These are phyloP conservation scores for Erigeron canadensis DNA, from an alignment of 129 eudicot genomes.

Conservation along the genomic window DNA sequence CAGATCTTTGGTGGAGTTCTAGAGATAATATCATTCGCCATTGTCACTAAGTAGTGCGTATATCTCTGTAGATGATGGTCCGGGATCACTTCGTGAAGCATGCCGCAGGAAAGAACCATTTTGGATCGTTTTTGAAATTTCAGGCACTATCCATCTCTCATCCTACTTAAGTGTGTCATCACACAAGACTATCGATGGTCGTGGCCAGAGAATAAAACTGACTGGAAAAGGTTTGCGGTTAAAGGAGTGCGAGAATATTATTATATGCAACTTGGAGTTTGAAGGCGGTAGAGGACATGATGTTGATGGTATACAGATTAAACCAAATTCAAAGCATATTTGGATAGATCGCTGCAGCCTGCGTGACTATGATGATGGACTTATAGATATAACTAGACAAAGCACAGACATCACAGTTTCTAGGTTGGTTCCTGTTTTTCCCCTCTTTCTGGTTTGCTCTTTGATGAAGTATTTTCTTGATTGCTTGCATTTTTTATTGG, in stretches of 20 bases:
- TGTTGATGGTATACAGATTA: slow-evolving; percentile 92
- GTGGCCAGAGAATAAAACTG: slow-evolving; percentile 70
- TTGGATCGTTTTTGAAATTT: slow-evolving; percentile 76
- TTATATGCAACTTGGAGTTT: slow-evolving; percentile 76
- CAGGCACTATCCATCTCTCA: slow-evolving; percentile 73
- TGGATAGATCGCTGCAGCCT: slow-evolving; percentile 95
- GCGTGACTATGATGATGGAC: slow-evolving; percentile 89
- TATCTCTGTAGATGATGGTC: slow-evolving; percentile 77
- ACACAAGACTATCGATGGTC: slow-evolving; percentile 84
- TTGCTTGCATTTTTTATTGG: neutral
- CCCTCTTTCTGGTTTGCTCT: neutral
- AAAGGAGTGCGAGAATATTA: slow-evolving; percentile 84
- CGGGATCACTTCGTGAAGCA: slow-evolving; percentile 88
- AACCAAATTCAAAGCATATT: slow-evolving; percentile 84
- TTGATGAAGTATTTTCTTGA: neutral
- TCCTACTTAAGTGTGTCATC: slow-evolving; percentile 80
- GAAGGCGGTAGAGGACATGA: slow-evolving; percentile 96
- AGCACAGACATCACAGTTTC: slow-evolving; percentile 90
- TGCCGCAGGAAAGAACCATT: slow-evolving; percentile 79
- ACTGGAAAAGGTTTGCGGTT: slow-evolving; percentile 80
- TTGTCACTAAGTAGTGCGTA: slow-evolving; percentile 11
- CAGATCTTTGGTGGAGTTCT: neutral
- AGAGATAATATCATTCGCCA: neutral
- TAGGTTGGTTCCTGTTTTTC: slow-evolving; percentile 40
- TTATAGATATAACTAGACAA: slow-evolving; percentile 76